A percentile compares a stretch with the other conserved stretches of the same genome.
Evolutionary conservation across 345 rosid genomes (phyloP).

Genomic region (Euphorbia tirucalli): DNA sequence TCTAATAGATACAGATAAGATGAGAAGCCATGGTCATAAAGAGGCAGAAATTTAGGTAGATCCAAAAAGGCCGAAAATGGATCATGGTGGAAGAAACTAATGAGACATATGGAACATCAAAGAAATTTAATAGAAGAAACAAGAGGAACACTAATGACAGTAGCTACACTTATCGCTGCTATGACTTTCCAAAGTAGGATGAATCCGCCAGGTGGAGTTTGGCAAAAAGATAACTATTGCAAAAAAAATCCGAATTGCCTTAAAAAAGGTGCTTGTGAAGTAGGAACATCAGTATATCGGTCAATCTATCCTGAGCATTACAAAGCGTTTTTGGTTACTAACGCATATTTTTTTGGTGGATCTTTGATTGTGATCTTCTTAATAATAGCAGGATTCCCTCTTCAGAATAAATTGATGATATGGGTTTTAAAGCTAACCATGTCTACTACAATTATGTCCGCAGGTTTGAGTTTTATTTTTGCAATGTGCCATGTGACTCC

Average conservation of each 20-base stretch:
- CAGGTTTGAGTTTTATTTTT: neutral
- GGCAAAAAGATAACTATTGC: neutral
- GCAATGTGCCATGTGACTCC: neutral
- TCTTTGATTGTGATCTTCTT: too few relatives aligned
- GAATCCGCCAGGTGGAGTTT: constrained; percentile 5
- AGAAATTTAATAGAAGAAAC: too few relatives aligned
- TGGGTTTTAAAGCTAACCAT: neutral
- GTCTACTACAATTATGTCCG: neutral
- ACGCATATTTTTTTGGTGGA: neutral
- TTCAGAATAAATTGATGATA: neutral
- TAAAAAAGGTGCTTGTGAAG: neutral
- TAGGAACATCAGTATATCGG: neutral
- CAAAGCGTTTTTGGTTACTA: neutral
- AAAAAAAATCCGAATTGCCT: neutral
- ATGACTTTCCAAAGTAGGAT: constrained; percentile 2
- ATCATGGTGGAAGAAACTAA: neutral
- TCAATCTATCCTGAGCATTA: neutral
- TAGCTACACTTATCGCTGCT: neutral
- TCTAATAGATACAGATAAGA: neutral
- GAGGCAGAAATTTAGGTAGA: neutral
- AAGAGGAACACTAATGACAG: neutral
- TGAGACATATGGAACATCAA: too few relatives aligned
- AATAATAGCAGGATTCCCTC: too few relatives aligned
- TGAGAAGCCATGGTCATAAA: too few relatives aligned
- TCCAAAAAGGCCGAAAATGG: neutral